phyloP scores from a whole-genome alignment of 2,329 filamentous ascomycete species.

The Arthroderma sp. region DNA sequence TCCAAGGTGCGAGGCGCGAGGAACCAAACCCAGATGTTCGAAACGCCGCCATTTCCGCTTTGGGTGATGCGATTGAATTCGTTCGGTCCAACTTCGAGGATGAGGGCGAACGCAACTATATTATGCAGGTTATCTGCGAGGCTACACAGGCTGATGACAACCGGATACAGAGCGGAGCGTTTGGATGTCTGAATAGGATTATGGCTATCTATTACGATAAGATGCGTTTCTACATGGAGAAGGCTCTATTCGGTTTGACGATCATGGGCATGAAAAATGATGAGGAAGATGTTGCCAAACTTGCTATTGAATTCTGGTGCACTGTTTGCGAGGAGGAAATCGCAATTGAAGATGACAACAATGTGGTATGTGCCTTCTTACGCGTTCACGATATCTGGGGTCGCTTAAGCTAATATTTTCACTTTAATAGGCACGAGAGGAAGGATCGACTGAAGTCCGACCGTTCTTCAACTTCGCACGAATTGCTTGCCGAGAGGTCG shows the following conservation, averaged over 20 bases:
- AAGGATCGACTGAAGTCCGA: slow-evolving; percentile 70
- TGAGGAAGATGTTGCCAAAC: slow-evolving; percentile 94
- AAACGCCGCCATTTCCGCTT: slow-evolving; percentile 79
- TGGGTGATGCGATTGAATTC: slow-evolving; percentile 94
- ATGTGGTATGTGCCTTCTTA: slow-evolving; percentile 43
- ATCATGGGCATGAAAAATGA: slow-evolving; percentile 98
- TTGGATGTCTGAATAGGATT: slow-evolving; percentile 94
- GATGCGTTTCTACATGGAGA: slow-evolving; percentile 99
- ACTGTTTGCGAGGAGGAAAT: slow-evolving; percentile 99
- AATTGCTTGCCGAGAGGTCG: slow-evolving; percentile 84
- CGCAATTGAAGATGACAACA: slow-evolving; percentile 93
- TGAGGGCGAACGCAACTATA: slow-evolving; percentile 98
- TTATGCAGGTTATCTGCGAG: slow-evolving; percentile 99
- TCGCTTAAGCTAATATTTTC: slow-evolving; percentile 5
- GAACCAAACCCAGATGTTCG: slow-evolving; percentile 85
- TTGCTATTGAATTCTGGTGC: slow-evolving; percentile 99
- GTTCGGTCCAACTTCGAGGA: slow-evolving; percentile 98
- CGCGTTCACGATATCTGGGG: background rate
- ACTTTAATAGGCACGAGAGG: slow-evolving; percentile 40
- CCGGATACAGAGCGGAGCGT: slow-evolving; percentile 88
- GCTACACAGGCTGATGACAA: slow-evolving; percentile 87
- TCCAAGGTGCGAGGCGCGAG: slow-evolving; percentile 94
- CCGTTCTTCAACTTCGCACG: slow-evolving; percentile 93
- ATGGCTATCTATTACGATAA: slow-evolving; percentile 99
- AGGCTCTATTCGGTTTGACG: slow-evolving; percentile 91